Evolutionary conservation across 2,329 filamentous ascomycete species (phyloP).

Genomic region (Hymenoscyphus linearis): DNA sequence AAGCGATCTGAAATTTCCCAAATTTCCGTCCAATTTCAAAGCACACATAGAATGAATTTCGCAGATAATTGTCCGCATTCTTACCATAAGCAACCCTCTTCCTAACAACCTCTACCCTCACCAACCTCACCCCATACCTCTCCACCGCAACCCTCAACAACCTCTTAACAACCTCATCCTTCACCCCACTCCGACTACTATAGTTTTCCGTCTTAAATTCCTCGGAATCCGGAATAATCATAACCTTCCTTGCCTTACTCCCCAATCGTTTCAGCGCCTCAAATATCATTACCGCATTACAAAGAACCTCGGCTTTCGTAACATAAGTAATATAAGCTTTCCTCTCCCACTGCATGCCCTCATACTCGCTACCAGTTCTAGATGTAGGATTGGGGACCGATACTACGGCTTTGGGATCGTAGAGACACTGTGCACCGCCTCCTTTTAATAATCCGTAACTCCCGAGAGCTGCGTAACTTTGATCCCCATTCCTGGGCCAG

Average conservation of each 20-base stretch:
- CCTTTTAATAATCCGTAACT: not conserved
- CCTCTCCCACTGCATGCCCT: slow-evolving; percentile 37
- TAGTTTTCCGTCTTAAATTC: slow-evolving; percentile 9
- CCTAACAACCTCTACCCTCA: slow-evolving; percentile 38
- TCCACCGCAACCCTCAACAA: slow-evolving; percentile 40
- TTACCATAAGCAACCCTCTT: slow-evolving; percentile 35
- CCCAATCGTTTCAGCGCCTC: slow-evolving; percentile 38
- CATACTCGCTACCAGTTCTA: not conserved
- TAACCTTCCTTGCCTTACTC: slow-evolving; percentile 40
- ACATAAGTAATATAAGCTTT: slow-evolving; percentile 48
- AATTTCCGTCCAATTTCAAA: too few relatives aligned
- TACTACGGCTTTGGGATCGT: slow-evolving; percentile 6
- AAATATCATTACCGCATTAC: slow-evolving; percentile 47
- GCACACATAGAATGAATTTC: too few relatives aligned
- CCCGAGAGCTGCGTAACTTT: not conserved
- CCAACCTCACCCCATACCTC: slow-evolving; percentile 40
- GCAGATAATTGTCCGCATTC: too few relatives aligned
- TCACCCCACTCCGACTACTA: slow-evolving; percentile 33
- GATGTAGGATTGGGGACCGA: not conserved
- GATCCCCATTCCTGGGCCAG: slow-evolving; percentile 3
- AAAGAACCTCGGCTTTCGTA: slow-evolving; percentile 43
- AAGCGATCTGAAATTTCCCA: too few relatives aligned
- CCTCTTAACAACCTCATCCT: slow-evolving; percentile 27
- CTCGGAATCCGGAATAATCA: slow-evolving; percentile 40
- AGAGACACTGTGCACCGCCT: slow-evolving; percentile 5